Evolutionary conservation across 441 rosid species (phyloP).

Genomic region (Pelargonium cotyledonis): DNA sequence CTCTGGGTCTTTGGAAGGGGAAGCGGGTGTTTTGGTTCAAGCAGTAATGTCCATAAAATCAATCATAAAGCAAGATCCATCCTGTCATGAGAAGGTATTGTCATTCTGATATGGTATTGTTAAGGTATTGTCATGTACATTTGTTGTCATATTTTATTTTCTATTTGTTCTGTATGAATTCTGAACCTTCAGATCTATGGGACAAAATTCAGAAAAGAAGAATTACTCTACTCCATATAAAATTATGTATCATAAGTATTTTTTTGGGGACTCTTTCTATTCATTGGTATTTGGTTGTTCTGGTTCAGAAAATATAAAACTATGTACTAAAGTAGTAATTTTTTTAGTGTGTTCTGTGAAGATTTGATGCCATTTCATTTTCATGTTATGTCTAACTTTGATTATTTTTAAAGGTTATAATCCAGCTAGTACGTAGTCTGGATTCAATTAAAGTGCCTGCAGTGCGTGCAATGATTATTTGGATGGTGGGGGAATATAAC

Average conservation of each 20-base stretch:
- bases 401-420: conserved; percentile 48
- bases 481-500: conserved; percentile 89
- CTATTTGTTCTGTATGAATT: conserved; percentile 6
- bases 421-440: conserved; percentile 69
- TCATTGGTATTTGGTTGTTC: not conserved
- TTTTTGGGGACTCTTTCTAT: not conserved
- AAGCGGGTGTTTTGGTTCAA: conserved; percentile 66
- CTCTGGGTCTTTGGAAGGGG: conserved; percentile 41
- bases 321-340: not conserved
- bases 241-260: too few relatives aligned
- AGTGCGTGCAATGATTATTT: conserved; percentile 81
- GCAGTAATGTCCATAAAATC: conserved; percentile 67
- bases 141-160: not conserved
- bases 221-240: not conserved
- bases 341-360: not conserved
- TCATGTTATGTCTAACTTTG: conserved; percentile 8
- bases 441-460: conserved; percentile 79
- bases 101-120: conserved; percentile 19
- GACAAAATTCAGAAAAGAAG: conserved; percentile 9
- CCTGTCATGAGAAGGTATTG: conserved; percentile 67
- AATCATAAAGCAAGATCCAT: conserved; percentile 67
- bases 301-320: not conserved
- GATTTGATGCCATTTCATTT: not conserved
- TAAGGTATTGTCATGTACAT: conserved; percentile 12
- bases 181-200: conserved; percentile 10